Evolutionary conservation across 768 basidiomycete genomes (phyloP).

Genomic region (Auricularia cornea): DNA sequence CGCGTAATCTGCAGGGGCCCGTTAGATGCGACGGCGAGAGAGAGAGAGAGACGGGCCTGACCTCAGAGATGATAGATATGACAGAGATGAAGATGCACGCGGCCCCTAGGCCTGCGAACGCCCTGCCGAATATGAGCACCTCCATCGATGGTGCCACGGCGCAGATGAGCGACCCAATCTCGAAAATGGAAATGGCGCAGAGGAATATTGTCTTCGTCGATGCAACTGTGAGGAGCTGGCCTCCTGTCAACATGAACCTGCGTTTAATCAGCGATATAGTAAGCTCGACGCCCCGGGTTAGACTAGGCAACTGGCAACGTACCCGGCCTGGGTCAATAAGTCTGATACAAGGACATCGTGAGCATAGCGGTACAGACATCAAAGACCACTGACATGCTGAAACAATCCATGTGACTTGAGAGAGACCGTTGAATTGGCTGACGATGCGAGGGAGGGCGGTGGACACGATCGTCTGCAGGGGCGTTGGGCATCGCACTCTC

Average conservation of each 20-base stretch:
- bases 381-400: constrained; percentile 5
- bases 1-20: constrained; percentile 16
- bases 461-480: constrained; percentile 32
- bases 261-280: not conserved
- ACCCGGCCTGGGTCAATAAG: constrained; percentile 19
- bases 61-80: constrained; percentile 16
- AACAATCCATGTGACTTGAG: constrained; percentile 20
- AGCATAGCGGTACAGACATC: constrained; percentile 3
- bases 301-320: constrained; percentile 1
- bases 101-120: constrained; percentile 37
- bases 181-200: constrained; percentile 27
- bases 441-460: constrained; percentile 24
- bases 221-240: constrained; percentile 22
- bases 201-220: constrained; percentile 24
- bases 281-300: not conserved
- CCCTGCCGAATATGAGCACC: constrained; percentile 34
- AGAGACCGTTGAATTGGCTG: constrained; percentile 20
- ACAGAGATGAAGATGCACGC: constrained; percentile 16
- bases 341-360: constrained; percentile 8
- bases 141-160: constrained; percentile 16
- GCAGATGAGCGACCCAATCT: constrained; percentile 30
- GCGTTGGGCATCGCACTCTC: too few species aligned
- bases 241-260: constrained; percentile 20
- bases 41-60: not conserved
- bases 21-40: not conserved